Evolutionary conservation across 2,329 filamentous ascomycete genomes (phyloP).

Genomic region (Remersonia thermophila): DNA sequence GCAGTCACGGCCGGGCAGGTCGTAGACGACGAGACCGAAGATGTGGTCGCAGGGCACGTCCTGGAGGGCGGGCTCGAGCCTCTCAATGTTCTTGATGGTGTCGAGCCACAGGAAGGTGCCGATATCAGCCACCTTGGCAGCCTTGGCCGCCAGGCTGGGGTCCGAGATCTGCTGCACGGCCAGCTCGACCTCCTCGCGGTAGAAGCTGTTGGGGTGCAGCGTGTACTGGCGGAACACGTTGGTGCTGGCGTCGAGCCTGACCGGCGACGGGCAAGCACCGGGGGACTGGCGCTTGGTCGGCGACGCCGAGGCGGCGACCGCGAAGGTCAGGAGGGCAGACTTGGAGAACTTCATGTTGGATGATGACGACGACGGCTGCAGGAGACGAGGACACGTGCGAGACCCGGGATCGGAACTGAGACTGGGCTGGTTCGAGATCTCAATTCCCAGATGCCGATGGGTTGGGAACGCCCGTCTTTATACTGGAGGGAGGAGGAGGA

Average conservation of each 20-base stretch:
- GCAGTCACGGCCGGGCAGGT: constrained; percentile 52
- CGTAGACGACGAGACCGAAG: constrained; percentile 45
- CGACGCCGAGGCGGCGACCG: constrained; percentile 23
- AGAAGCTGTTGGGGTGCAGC: constrained; percentile 28
- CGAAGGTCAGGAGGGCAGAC: constrained; percentile 25
- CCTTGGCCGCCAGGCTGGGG: constrained; percentile 19
- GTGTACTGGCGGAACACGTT: constrained; percentile 28
- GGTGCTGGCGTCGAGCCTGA: constrained; percentile 26
- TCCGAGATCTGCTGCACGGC: constrained; percentile 22
- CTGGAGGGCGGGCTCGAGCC: constrained; percentile 25
- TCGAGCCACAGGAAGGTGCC: constrained; percentile 31
- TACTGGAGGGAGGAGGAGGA: constrained; percentile 10
- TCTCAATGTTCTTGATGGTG: constrained; percentile 27
- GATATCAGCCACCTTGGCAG: constrained; percentile 26
- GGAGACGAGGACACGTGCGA: too few relatives aligned
- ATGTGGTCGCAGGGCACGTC: constrained; percentile 27
- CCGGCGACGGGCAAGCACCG: constrained; percentile 23
- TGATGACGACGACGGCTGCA: too few relatives aligned
- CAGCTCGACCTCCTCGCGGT: constrained; percentile 26
- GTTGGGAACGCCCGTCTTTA: constrained; percentile 16
- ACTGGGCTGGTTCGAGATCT: constrained; percentile 7
- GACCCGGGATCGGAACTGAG: too few relatives aligned
- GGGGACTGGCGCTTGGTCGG: constrained; percentile 20
- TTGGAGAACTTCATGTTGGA: constrained; percentile 26
- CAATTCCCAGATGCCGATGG: constrained; percentile 4